A percentile compares a stretch with the other conserved stretches of the same genome.
Conservation (phyloP, 768 basidiomycete genomes). For the Serendipita sp. region DNA sequence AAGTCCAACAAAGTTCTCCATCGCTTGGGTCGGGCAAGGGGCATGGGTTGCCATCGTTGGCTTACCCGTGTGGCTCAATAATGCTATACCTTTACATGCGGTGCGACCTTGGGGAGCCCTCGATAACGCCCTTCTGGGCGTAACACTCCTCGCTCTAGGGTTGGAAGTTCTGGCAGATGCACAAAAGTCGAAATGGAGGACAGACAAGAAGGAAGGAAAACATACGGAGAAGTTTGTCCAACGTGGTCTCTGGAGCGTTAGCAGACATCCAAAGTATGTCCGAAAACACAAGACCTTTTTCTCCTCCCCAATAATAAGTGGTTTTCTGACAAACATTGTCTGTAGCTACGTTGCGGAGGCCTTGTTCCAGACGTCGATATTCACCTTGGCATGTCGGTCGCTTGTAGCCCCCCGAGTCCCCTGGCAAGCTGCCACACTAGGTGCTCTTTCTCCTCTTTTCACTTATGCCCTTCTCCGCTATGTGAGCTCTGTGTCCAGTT, state of each 20-base stretch:
- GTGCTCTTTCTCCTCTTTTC: slow-evolving; percentile 43
- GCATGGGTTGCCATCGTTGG: slow-evolving; percentile 56
- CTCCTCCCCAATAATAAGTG: background rate
- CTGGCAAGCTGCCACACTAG: slow-evolving; percentile 27
- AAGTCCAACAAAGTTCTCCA: slow-evolving; percentile 32
- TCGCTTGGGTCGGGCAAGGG: slow-evolving; percentile 51
- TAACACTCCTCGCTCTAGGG: slow-evolving; percentile 42
- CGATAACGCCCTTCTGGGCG: slow-evolving; percentile 37
- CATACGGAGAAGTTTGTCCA: slow-evolving; percentile 60
- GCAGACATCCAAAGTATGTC: slow-evolving; percentile 57
- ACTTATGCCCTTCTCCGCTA: slow-evolving; percentile 45
- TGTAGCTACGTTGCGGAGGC: slow-evolving; percentile 60
- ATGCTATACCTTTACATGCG: slow-evolving; percentile 32
- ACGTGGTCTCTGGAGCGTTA: slow-evolving; percentile 48
- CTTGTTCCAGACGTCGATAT: slow-evolving; percentile 53
- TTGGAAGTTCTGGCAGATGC: slow-evolving; percentile 48
- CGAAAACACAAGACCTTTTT: background rate
- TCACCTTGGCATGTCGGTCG: slow-evolving; percentile 36
- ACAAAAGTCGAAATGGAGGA: slow-evolving; percentile 51
- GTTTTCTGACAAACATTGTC: background rate
- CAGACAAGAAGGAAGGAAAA: slow-evolving; percentile 39
- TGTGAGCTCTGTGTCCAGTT: slow-evolving; percentile 21
- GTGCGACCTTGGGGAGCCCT: slow-evolving; percentile 37
- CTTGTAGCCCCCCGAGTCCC: slow-evolving; percentile 34
- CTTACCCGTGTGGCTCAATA: slow-evolving; percentile 45